Base-by-base conservation (phyloP, 176 grass and related monocot species). In the Rhynchospora pubera region DNA sequence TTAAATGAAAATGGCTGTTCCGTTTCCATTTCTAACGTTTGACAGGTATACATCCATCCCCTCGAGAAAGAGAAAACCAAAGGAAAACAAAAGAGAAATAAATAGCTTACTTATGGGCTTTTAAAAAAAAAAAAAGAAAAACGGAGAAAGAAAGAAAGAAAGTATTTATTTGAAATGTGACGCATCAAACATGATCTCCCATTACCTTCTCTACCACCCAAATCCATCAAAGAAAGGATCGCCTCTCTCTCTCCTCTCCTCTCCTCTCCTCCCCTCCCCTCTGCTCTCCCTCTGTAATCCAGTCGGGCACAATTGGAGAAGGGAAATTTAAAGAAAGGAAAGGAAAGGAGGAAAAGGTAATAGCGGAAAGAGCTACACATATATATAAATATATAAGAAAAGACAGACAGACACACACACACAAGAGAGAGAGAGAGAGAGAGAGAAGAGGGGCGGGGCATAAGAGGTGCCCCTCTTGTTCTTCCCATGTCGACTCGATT, bases 401-500 rank as follows among this genome's bases (percentile, higher is more conserved):
- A 85, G 45, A 88, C 56, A 80, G 82, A 84, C 57, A 85, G 80
- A 87, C 77, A 71, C 81, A 57, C 57, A 87, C 71, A 87, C 44
- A 85, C 76, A 85, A 88, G 86, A 91, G 83, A 84, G 80, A 89
- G 16, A 84, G 74, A 81, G 85, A 89, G 67, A 83, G 73, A 71
- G 80, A 84, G 63, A 65, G 79, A 70, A 55, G 88, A 48, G 45
- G 83, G 52, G 85, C 69, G 45, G 79, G 47, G 83, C 76, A 73
- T 46, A 53, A 79, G 83, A 63, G 78, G 73, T 83, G 45, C 70
- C 59, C 79, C 74, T 77, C 61, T 68, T 89, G 82, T 80, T 80
- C 83, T 85, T 89, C 82, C 78, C 85, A 91, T 87, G 89, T 87
- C 87, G 90, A 75, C 80, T 87, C 87, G 90, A 75, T 83, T 82